Conservation (phyloP, 2,329 filamentous ascomycete genomes). For the Zymoseptoria tritici region DNA sequence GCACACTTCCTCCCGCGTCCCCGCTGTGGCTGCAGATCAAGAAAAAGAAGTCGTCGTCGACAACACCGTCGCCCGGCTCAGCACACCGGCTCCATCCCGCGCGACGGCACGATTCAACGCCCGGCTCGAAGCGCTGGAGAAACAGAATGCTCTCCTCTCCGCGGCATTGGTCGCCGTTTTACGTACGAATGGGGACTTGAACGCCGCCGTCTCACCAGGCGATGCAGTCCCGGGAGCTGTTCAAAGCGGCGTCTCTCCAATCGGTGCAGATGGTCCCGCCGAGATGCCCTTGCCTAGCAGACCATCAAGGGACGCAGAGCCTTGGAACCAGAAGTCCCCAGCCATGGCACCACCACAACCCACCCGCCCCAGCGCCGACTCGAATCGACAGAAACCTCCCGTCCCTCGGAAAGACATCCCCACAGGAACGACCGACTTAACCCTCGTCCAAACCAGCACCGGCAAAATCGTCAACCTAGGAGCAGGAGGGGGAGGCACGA, state of each 20-base stretch:
- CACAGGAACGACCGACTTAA: background rate
- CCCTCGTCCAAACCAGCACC: background rate
- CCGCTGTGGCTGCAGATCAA: conserved; percentile 3
- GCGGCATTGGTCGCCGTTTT: conserved; percentile 36
- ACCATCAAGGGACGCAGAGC: too few relatives aligned
- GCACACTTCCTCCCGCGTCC: background rate
- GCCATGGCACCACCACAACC: too few relatives aligned
- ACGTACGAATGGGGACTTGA: conserved; percentile 29
- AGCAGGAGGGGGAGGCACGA: background rate
- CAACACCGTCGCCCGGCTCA: background rate
- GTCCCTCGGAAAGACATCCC: background rate
- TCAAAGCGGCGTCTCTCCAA: background rate
- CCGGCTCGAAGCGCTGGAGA: conserved; percentile 33
- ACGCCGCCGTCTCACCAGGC: conserved; percentile 16
- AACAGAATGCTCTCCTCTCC: conserved; percentile 33
- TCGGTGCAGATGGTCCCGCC: background rate
- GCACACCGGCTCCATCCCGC: conserved; percentile 3
- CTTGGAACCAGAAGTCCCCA: too few relatives aligned
- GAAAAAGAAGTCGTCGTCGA: conserved; percentile 3
- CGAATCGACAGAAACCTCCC: background rate
- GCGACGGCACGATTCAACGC: conserved; percentile 22
- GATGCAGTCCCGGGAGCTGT: background rate
- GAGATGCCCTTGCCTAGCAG: too few relatives aligned
- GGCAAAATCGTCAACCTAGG: background rate
- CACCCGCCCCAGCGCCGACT: background rate